Evolutionary conservation across 768 basidiomycete species (phyloP).

Genomic region (Phlebiopsis flavidoalba): DNA sequence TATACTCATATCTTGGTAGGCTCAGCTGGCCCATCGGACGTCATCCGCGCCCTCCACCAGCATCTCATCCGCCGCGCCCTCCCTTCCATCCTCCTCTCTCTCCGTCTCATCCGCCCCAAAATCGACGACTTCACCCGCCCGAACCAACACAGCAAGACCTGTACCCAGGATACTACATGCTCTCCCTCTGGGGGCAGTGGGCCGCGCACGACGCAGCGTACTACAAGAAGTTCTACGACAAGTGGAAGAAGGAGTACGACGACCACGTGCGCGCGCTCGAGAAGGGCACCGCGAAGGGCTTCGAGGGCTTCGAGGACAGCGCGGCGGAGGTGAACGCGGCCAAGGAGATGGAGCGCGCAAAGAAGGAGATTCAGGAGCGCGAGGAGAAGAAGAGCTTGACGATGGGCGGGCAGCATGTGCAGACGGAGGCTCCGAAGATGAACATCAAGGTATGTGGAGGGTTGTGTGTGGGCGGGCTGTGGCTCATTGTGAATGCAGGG

Average conservation of each 20-base stretch:
- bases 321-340: constrained; percentile 59
- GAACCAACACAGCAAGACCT: constrained; percentile 70
- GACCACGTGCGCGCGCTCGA: constrained; percentile 68
- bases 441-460: constrained; percentile 61
- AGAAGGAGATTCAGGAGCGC: constrained; percentile 64
- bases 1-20: neutral
- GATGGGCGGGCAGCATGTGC: constrained; percentile 47
- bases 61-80: constrained; percentile 18
- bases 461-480: neutral
- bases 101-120: constrained; percentile 61
- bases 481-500: constrained; percentile 35
- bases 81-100: constrained; percentile 16
- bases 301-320: constrained; percentile 58
- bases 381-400: constrained; percentile 78
- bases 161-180: constrained; percentile 84
- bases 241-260: constrained; percentile 72
- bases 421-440: constrained; percentile 62
- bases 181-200: constrained; percentile 76
- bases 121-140: constrained; percentile 64
- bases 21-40: constrained; percentile 4
- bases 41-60: constrained; percentile 2
- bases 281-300: constrained; percentile 61
- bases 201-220: constrained; percentile 67
- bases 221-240: constrained; percentile 61
- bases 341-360: constrained; percentile 75